Conservation (phyloP, 140 eudicot genomes). For the Cichorium intybus region DNA sequence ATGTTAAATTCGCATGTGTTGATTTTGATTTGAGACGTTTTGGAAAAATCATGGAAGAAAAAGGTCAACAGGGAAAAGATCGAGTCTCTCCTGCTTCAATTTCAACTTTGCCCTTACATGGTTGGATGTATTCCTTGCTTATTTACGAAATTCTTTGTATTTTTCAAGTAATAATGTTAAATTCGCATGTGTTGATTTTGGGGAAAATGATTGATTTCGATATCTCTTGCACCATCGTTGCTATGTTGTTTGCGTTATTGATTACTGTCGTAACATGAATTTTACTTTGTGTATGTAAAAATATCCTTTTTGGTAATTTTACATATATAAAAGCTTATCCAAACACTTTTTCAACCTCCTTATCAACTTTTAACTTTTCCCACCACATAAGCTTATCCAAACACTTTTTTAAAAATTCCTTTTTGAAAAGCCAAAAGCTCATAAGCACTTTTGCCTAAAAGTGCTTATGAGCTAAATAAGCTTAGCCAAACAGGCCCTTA, state of each 20-base stretch:
- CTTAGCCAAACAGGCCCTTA: too few relatives aligned
- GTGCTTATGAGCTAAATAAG: too few relatives aligned
- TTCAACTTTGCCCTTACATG: slow-evolving; percentile 28
- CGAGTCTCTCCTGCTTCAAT: slow-evolving; percentile 41
- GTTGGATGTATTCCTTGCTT: slow-evolving; percentile 3
- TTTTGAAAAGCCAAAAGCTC: too few relatives aligned
- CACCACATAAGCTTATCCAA: too few relatives aligned
- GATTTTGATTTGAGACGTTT: slow-evolving; percentile 20
- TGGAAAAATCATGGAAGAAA: slow-evolving; percentile 37
- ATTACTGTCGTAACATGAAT: slow-evolving; percentile 3
- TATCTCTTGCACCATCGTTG: background rate
- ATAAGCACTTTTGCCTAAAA: too few relatives aligned
- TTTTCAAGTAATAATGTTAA: slow-evolving; percentile 5
- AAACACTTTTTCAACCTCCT: too few relatives aligned
- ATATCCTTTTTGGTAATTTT: too few relatives aligned
- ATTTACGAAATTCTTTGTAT: background rate
- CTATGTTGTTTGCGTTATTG: background rate
- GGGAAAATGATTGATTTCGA: background rate
- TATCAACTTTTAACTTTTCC: too few relatives aligned
- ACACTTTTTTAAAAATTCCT: too few relatives aligned
- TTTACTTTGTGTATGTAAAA: background rate
- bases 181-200: slow-evolving; percentile 7
- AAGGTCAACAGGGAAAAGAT: slow-evolving; percentile 51
- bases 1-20: too few relatives aligned
- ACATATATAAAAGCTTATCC: too few relatives aligned